phyloP scores from a whole-genome alignment of 2,329 filamentous ascomycete genomes.

The Sphaerostilbella broomeana region DNA sequence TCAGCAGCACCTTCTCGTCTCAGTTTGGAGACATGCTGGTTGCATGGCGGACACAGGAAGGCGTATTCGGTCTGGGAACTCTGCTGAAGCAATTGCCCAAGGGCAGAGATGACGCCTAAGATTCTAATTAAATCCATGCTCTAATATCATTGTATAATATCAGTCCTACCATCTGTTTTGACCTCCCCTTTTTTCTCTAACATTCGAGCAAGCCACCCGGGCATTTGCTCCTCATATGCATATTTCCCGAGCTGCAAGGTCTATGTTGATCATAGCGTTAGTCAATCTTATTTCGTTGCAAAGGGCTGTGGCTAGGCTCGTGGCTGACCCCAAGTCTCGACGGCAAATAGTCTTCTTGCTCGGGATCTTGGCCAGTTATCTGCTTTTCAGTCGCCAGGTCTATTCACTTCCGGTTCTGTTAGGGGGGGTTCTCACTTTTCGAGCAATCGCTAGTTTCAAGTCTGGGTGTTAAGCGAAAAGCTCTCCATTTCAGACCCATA shows the following conservation, averaged over 20 bases:
- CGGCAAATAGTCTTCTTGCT: neutral
- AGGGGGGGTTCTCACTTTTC: neutral
- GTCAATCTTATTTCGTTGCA: neutral
- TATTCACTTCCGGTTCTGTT: neutral
- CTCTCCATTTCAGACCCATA: too few species aligned
- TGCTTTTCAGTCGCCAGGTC: too few species aligned
- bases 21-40: constrained; percentile 76
- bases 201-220: constrained; percentile 56
- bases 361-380: too few species aligned
- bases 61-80: constrained; percentile 58
- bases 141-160: too few species aligned
- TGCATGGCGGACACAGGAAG: constrained; percentile 71
- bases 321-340: neutral
- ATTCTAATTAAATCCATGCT: too few species aligned
- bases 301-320: neutral
- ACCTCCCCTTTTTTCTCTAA: constrained; percentile 54
- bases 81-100: constrained; percentile 57
- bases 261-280: constrained; percentile 20
- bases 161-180: constrained; percentile 44
- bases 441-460: neutral
- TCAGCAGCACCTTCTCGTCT: constrained; percentile 55
- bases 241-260: constrained; percentile 64
- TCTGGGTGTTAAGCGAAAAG: too few species aligned
- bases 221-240: constrained; percentile 70
- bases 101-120: constrained; percentile 52